Evolutionary conservation across 352 stramenopile genomes (phyloP).

Genomic region (Phytophthora pinifolia): DNA sequence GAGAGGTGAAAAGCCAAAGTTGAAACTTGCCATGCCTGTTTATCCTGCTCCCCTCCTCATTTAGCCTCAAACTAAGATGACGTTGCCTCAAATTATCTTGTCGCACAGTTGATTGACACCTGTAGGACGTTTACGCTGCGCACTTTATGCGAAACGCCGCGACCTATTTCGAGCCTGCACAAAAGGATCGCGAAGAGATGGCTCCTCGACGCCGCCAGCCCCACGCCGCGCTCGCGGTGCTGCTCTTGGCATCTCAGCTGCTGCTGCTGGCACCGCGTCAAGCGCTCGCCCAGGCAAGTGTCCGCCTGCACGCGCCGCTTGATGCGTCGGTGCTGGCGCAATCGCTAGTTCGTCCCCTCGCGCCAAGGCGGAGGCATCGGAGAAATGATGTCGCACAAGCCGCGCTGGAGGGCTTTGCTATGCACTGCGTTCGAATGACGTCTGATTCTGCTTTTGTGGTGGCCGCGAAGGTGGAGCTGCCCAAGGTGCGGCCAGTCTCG

Average conservation of each 20-base stretch:
- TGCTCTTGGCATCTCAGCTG: slow-evolving; percentile 6
- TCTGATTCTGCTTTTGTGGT: slow-evolving; percentile 8
- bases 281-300: slow-evolving; percentile 19
- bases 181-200: slow-evolving; percentile 7
- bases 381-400: slow-evolving; percentile 6
- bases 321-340: slow-evolving; percentile 8
- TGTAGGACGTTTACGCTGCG: slow-evolving; percentile 2
- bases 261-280: slow-evolving; percentile 4
- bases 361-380: background rate
- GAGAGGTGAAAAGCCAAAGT: too few relatives aligned
- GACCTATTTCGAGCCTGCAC: slow-evolving; percentile 2
- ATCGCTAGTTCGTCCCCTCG: slow-evolving; percentile 20
- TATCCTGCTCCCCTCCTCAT: too few relatives aligned
- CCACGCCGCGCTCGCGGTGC: background rate
- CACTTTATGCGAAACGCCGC: slow-evolving; percentile 13
- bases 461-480: slow-evolving; percentile 25
- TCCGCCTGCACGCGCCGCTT: background rate
- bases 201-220: background rate
- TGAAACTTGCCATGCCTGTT: too few relatives aligned
- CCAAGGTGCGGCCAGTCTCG: slow-evolving; percentile 18
- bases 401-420: slow-evolving; percentile 8
- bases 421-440: slow-evolving; percentile 8
- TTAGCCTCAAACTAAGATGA: background rate
- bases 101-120: slow-evolving; percentile 6
- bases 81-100: slow-evolving; percentile 15